Base-by-base conservation (phyloP, 1,284 basidiomycete genomes). In the Pholiota adiposa region DNA sequence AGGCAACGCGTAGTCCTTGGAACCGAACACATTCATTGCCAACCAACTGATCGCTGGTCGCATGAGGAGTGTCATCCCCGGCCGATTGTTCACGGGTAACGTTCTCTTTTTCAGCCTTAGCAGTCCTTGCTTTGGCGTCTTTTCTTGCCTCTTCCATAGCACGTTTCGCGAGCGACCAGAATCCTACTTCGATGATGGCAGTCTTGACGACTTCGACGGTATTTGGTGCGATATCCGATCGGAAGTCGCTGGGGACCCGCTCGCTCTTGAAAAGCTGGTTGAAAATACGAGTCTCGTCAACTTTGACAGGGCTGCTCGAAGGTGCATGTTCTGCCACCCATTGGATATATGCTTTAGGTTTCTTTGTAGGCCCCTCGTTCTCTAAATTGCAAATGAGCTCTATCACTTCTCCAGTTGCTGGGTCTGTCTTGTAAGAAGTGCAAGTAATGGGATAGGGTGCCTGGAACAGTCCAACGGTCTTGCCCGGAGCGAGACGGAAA, bases 361-460 rank as follows among this genome's bases (percentile, higher is more conserved):
- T 98, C 74, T 87, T 89, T 29, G 80, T 74, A 9, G 80, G 72
- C 9, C 82, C 83, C 40, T 80, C 82, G 65, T 94, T 85, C 73
- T 98, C 95, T 29, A 96, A 79, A 38, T 81, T 84, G 72, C 90
- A 94, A 54, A 90, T 74, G 50, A 99, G 84, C 75, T 97, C 94
- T 3, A 80, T 81, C 8, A 97, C 89, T 53, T 86, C 77, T 27
- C 93, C 92, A 0, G 87, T 87, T 1, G 73, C 70, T 3, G 87
- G 78, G 74, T 97, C 90, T 3, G 83, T 89, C 75, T 88, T 90
- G 82, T 90, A 94, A 8, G 92, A 93, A 12, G 87, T 91, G 76
- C 94, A 97, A n/a, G 94, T 96, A 73, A 99, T 93, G 6, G 96
- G 94, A 75, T 89, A 81, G 3, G 96, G 96, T n/a, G 91, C 96